Percentiles rank a stretch among this genome's conserved stretches.
Evolutionary conservation across 495 filamentous ascomycete genomes (phyloP).

Genomic region (Glonium stellatum): DNA sequence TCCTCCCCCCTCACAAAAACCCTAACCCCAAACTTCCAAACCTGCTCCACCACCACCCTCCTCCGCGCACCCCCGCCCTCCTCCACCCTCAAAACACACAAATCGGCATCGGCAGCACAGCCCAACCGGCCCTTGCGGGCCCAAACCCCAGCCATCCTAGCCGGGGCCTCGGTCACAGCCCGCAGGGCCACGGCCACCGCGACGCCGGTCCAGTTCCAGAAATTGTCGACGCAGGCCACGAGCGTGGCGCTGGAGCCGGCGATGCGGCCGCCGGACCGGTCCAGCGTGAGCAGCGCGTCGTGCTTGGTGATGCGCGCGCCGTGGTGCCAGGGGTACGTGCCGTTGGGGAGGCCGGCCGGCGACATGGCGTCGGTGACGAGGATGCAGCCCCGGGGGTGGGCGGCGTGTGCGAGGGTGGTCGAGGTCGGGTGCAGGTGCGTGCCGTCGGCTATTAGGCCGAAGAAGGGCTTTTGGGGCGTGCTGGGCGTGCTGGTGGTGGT

Average conservation of each 20-base stretch:
- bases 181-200: conserved; percentile 57
- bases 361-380: conserved; percentile 65
- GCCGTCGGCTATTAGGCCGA: conserved; percentile 60
- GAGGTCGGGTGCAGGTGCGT: conserved; percentile 60
- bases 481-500: conserved; percentile 28
- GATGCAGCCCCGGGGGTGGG: conserved; percentile 56
- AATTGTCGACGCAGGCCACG: conserved; percentile 75
- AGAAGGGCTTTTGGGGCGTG: conserved; percentile 47
- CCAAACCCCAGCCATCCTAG: conserved; percentile 63
- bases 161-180: conserved; percentile 66
- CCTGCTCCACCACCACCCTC: conserved; percentile 59
- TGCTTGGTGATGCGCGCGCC: conserved; percentile 64
- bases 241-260: conserved; percentile 67
- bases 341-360: conserved; percentile 63
- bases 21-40: conserved; percentile 64
- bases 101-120: conserved; percentile 76
- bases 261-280: conserved; percentile 60
- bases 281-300: conserved; percentile 57
- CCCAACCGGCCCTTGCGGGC: conserved; percentile 56
- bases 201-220: conserved; percentile 61
- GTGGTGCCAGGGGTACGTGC: conserved; percentile 72
- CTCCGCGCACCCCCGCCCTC: conserved; percentile 38
- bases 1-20: conserved; percentile 20
- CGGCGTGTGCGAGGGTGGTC: conserved; percentile 55
- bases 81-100: conserved; percentile 57